Evolutionary conservation across 768 basidiomycete species (phyloP), one percentile per base, ranked within the genome.

Genomic region (Wakefieldia striispora): DNA sequence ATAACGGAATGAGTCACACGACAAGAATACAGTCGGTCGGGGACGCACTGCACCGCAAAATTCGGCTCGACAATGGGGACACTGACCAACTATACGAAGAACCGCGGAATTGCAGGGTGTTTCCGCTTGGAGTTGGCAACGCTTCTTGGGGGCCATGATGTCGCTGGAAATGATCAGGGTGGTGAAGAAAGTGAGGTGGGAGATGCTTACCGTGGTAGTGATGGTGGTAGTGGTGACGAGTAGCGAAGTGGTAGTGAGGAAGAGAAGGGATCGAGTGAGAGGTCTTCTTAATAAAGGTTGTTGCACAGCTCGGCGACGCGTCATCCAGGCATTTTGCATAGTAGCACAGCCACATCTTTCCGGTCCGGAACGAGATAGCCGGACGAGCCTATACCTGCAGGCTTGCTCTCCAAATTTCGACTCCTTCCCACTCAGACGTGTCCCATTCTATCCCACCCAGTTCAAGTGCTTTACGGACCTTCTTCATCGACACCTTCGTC

Each of bases 31-130:
- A 3, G 14, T 13, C 12, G 34, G 43, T 35, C 37, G 35, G 14
- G 6, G 10, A 79, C 88, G 67, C 59, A 91, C 89, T 51, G 77
- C 72, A 49, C 82, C 80, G 62, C 91, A 95, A 72, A 92, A 94
- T 60, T 84, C 80, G 13, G 75, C 72, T 45, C 80, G 75, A 68
- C 91, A 95, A 62, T 88, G 84, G 33, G 88, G 82, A 65, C 91
- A 95, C 57, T 88, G 81, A 6, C 91, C 92, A 36, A 90, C 88
- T 56, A 94, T 84, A 57, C 90, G 84, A 43, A 93, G 76, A 3
- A 82, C 87, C 7, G 90, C 88, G 53, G 82, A 83, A 61, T 78
- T 87, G 76, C 91, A 94, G 31, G 59, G 68, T 24, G 69, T 59
- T 54, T 75, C 75, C 14, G 68, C 54, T 49, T 73, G 73, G 69